phyloP scores from a whole-genome alignment of 176 grass and related monocot genomes.

The Puccinellia tenuiflora region DNA sequence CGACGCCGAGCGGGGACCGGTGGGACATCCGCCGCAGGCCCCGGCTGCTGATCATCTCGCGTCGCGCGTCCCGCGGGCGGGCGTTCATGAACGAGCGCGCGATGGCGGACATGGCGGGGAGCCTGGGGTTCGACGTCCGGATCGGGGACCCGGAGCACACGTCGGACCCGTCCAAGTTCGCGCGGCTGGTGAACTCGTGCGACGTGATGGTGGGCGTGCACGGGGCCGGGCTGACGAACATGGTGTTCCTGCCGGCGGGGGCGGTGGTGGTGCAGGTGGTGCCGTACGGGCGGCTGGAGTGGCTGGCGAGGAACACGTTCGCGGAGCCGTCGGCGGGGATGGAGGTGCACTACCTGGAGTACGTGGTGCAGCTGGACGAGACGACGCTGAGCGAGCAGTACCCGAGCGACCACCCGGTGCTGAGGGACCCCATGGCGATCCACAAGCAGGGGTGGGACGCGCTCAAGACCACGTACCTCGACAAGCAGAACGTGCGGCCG shows the following conservation, averaged over 20 bases:
- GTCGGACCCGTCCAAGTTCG: conserved; percentile 77
- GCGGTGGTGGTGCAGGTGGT: conserved; percentile 87
- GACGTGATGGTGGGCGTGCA: conserved; percentile 95
- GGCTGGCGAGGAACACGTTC: conserved; percentile 82
- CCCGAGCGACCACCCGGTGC: conserved; percentile 57
- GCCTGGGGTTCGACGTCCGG: conserved; percentile 69
- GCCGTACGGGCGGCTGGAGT: conserved; percentile 67
- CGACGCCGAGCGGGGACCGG: conserved; percentile 42
- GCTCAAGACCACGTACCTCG: conserved; percentile 76
- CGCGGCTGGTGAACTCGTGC: conserved; percentile 78
- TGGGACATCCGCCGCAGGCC: conserved; percentile 58
- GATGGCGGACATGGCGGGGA: conserved; percentile 57
- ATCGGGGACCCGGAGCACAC: conserved; percentile 53
- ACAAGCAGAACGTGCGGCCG: conserved; percentile 86
- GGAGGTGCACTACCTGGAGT: conserved; percentile 83
- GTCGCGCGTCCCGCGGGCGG: conserved; percentile 28
- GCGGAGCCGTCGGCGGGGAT: conserved; percentile 60
- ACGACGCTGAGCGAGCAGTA: conserved; percentile 85
- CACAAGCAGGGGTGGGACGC: conserved; percentile 80
- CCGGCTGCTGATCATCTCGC: conserved; percentile 49
- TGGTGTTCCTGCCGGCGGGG: conserved; percentile 82
- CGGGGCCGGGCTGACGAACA: conserved; percentile 87
- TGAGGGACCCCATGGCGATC: conserved; percentile 62
- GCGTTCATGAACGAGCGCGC: conserved; percentile 65
- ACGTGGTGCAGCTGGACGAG: conserved; percentile 76